Base-by-base conservation (phyloP, 2,329 filamentous ascomycete genomes). In the Trichoderma simmonsii region DNA sequence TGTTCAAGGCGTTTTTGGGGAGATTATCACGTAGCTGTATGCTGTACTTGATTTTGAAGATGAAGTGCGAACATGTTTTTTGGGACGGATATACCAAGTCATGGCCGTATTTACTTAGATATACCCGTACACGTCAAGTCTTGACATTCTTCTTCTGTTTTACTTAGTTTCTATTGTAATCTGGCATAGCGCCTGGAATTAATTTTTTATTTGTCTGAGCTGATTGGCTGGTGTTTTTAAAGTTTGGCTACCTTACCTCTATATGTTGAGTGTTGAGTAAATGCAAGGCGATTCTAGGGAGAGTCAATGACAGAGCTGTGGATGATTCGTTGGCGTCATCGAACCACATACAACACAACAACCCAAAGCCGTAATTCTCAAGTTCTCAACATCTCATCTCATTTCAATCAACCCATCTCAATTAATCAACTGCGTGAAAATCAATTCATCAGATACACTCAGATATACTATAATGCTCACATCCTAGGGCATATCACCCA, bases 11-110 rank as follows among this genome's bases (percentile, higher is more conserved):
- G 64, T 67, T 67, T 57, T 59, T 43, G 64, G 64, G 43, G 48
- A 36, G 32, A 39, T 59, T 30, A 34, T 67, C 34, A 67, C 64
- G 64, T 30, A 36, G 51, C 64, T 59, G 18, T 32, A 67, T 67
- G 64, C 54, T 43, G 64, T 57, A 67, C 57, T 39, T 67, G 64
- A 67, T 59, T 66, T 60, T 32, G 56, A 69, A 67, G 64, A 59
- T 21, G 28, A 43, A 59, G 64, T 67, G 51, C 34, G 51, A 67
- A 43, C 51, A 59, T 59, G 56, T 18, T 51, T 61, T 69, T 39
- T 36, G n/a, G 51, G 66, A 61, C 28, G 66, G 66, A 61, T 69
- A 59, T 69, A 51, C 36, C 56, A 12, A 34, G 36, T 14, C 56
- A 32, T 48, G 66, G 54, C 48, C 54, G 54, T 69, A 51, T 69